Conservation (phyloP, 192 early-diverging fungal genomes). For the Funneliformis geosporum region DNA sequence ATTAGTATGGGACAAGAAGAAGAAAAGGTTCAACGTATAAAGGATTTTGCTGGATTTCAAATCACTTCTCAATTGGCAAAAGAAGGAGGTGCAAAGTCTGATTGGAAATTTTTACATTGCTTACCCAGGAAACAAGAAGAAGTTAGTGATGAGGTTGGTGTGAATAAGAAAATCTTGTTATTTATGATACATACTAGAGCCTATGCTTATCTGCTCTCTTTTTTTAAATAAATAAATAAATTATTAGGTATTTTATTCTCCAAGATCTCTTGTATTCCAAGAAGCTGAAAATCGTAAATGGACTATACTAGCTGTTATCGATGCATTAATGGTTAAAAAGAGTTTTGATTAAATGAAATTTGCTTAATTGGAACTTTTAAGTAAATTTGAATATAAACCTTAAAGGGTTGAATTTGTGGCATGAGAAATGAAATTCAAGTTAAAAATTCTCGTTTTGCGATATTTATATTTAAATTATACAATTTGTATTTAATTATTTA, state of each 20-base stretch:
- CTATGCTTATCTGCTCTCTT: neutral
- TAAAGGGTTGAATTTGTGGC: too few species aligned
- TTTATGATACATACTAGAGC: neutral
- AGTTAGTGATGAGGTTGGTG: conserved; percentile 85
- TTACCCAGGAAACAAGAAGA: conserved; percentile 95
- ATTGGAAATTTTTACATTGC: conserved; percentile 99
- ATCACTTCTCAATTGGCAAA: conserved; percentile 84
- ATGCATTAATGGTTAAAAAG: conserved; percentile 62
- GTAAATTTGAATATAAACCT: too few species aligned
- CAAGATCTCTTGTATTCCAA: conserved; percentile 90
- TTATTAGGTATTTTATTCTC: conserved; percentile 79
- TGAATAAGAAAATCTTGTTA: neutral
- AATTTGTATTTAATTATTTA: too few species aligned
- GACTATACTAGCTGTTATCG: conserved; percentile 89
- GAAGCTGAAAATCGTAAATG: conserved; percentile 99
- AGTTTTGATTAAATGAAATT: conserved; percentile 38
- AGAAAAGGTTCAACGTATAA: conserved; percentile 81
- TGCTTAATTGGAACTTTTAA: too few species aligned
- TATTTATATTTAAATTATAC: too few species aligned
- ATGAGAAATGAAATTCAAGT: too few species aligned
- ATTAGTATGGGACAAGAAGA: conserved; percentile 97
- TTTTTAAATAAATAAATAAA: neutral
- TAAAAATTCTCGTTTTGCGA: too few species aligned
- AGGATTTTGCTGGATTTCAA: conserved; percentile 86
- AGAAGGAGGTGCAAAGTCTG: conserved; percentile 71